These are phyloP conservation scores for Prunus persica DNA, from an alignment of 306 rosid species.

Conservation along the genomic window Prunus_persica_NCBIv2 NC_034011.1:25399001-25399500, in stretches of 20 bases:
- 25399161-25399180: constrained; percentile 14
- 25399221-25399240: neutral
- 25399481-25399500: constrained; percentile 4
- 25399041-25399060: no score
- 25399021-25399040: no score
- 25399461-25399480: constrained; percentile 7
- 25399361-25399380: neutral
- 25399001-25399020: neutral
- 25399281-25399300: neutral
- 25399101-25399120: neutral
- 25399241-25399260: neutral
- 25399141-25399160: constrained; percentile 5
- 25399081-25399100: constrained; percentile 8
- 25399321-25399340: no score
- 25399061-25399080: neutral
- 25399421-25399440: neutral
- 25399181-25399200: constrained; percentile 33
- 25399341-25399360: neutral
- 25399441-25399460: constrained; percentile 6
- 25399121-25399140: constrained; percentile 17
- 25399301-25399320: no score
- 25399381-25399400: neutral
- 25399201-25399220: constrained; percentile 16
- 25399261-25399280: neutral
- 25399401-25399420: neutral